Percentiles rank a stretch among this genome's conserved stretches.
phyloP scores from a whole-genome alignment of 129 eudicot species.

The Apium graveolens region DNA sequence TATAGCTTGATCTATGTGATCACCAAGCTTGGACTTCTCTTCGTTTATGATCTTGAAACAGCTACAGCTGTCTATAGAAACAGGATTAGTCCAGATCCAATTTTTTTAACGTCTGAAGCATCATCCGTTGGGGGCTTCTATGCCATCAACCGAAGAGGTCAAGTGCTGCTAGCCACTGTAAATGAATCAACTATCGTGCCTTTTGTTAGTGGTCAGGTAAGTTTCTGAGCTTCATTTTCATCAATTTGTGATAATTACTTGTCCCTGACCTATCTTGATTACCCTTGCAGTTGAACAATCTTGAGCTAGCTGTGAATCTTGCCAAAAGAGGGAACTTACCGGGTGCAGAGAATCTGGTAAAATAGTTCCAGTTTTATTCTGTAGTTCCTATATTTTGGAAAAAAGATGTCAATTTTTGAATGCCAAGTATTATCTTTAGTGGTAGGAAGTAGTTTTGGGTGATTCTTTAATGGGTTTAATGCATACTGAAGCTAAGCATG shows the following conservation, averaged over 20 bases:
- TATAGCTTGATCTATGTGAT: slow-evolving; percentile 76
- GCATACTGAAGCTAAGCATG: background rate
- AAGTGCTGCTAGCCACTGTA: slow-evolving; percentile 87
- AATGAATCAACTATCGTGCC: slow-evolving; percentile 90
- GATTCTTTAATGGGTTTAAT: background rate
- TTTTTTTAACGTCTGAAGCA: slow-evolving; percentile 86
- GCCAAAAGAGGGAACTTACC: slow-evolving; percentile 98
- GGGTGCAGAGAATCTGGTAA: slow-evolving; percentile 72
- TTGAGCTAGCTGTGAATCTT: slow-evolving; percentile 99
- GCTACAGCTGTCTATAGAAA: slow-evolving; percentile 92
- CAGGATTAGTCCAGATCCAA: slow-evolving; percentile 95
- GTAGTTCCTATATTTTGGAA: background rate
- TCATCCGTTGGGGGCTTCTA: slow-evolving; percentile 94
- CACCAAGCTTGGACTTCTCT: slow-evolving; percentile 90
- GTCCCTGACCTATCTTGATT: background rate
- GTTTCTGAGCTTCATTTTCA: slow-evolving; percentile 6
- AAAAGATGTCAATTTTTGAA: background rate
- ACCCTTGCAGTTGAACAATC: slow-evolving; percentile 69
- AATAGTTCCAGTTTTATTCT: background rate
- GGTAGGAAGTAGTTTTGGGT: background rate
- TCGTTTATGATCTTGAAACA: slow-evolving; percentile 89
- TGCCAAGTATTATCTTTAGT: background rate
- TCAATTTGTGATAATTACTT: background rate
- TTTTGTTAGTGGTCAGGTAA: slow-evolving; percentile 88
- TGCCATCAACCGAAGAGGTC: slow-evolving; percentile 94